phyloP scores from a whole-genome alignment of 495 filamentous ascomycete genomes.

The Penicillium roqueforti region DNA sequence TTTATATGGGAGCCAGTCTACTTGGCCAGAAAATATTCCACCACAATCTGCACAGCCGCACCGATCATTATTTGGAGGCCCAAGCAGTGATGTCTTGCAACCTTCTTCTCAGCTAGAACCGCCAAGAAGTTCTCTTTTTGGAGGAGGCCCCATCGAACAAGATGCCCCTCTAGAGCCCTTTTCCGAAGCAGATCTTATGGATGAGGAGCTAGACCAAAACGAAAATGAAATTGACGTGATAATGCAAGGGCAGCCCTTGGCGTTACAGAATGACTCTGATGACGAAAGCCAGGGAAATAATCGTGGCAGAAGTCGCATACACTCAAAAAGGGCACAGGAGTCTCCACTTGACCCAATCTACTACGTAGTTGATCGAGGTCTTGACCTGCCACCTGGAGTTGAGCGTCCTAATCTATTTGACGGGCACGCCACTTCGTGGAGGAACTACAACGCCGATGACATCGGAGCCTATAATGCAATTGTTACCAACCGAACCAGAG shows the following conservation, averaged over 20 bases:
- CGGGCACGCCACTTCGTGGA: conserved; percentile 59
- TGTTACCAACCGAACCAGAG: conserved; percentile 50
- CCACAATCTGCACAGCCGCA: conserved; percentile 37
- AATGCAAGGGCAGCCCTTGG: conserved; percentile 20
- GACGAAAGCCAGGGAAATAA: conserved; percentile 22
- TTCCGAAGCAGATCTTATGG: conserved; percentile 6
- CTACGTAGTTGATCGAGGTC: conserved; percentile 23
- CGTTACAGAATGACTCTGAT: conserved; percentile 21
- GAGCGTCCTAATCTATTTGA: conserved; percentile 49
- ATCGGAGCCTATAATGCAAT: conserved; percentile 54
- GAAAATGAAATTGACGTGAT: conserved; percentile 24
- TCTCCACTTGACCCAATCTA: neutral
- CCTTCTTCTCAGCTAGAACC: conserved; percentile 21
- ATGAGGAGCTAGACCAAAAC: conserved; percentile 5
- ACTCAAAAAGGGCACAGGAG: neutral
- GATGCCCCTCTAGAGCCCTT: conserved; percentile 18
- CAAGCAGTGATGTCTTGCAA: conserved; percentile 32
- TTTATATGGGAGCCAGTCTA: conserved; percentile 16
- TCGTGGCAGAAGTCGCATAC: conserved; percentile 13
- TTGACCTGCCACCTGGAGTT: conserved; percentile 20
- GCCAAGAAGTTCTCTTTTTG: conserved; percentile 31
- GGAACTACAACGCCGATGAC: conserved; percentile 53
- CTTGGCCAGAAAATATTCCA: conserved; percentile 24
- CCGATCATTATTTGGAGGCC: conserved; percentile 37
- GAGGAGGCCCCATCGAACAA: conserved; percentile 29